Base-by-base conservation (phyloP, 2,329 filamentous ascomycete species). In the Lachnellula suecica region DNA sequence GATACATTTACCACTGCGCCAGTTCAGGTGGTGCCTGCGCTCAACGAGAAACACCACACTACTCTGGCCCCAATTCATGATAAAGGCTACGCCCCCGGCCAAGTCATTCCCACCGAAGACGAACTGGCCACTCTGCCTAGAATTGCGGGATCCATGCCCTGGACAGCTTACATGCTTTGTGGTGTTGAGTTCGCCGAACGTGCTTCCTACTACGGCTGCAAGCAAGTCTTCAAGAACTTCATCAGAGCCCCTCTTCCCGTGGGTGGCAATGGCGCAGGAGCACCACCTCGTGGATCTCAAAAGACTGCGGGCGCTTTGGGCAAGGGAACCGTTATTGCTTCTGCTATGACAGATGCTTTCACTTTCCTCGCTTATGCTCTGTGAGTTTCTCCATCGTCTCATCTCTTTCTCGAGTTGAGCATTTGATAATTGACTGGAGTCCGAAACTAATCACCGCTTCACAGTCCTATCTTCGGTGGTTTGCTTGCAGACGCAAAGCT, bases 151-250 rank as follows among this genome's bases (percentile, higher is more conserved):
- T 77, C 76, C 64, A 82, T 91, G 58, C 83, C 84, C 45, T 84
- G 80, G 81, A 72, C 76, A 47, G 79, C 85, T 51, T 90, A 83
- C 72, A 85, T 84, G 25, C 82, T 91, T 52, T 86, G 85, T 44
- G 84, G 89, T 57, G 81, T 88, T 54, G 87, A 91, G 71, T 72
- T 89, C 54, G 88, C 84, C 72, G 87, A 91, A 71, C 83, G 87
- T 44, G 89, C 89, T 71, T 87, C 84, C n/a, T 91, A 89, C 79
- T 90, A 90, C 64, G 87, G 87, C 49, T 85, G 83, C 10, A 80
- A 83, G 43, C 78, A 76, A 0, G 70, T 64, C 6, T 83, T 83
- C 66, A 75, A 74, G 61, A 87, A 87, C 65, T 87, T 79, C 59
- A 77, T 87, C 60, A 78, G 84, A 61, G 78, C 77, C 10, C 78